phyloP scores from a whole-genome alignment of 148 eudicot species.

The Dianthus caryophyllus region DNA sequence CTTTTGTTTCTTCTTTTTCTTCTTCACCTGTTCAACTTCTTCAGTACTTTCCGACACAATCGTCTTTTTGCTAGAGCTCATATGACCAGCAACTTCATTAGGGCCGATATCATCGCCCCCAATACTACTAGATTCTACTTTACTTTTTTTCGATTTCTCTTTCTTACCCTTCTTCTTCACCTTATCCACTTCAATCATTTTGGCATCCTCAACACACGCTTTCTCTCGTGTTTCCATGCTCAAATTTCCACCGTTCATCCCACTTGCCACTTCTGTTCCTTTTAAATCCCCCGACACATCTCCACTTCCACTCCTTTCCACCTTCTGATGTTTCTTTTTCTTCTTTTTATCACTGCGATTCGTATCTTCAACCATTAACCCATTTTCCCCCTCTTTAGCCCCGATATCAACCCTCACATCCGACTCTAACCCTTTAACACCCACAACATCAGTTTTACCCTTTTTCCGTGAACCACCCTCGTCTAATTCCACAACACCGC shows the following conservation, averaged over 20 bases:
- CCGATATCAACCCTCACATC: not conserved
- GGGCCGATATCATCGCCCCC: not conserved
- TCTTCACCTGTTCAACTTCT: not conserved
- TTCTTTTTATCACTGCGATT: not conserved
- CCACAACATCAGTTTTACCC: not conserved
- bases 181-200: not conserved
- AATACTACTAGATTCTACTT: not conserved
- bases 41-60: not conserved
- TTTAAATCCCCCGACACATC: not conserved
- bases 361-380: not conserved
- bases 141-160: too few relatives aligned
- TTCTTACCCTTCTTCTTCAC: too few relatives aligned
- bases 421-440: not conserved
- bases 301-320: slow-evolving; percentile 1
- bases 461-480: not conserved
- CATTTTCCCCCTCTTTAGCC: slow-evolving; percentile 6
- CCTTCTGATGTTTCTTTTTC: not conserved
- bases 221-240: not conserved
- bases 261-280: not conserved
- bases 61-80: not conserved
- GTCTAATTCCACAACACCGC: not conserved
- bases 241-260: not conserved
- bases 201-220: not conserved
- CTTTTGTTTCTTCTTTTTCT: slow-evolving; percentile 9
- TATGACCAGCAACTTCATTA: too few relatives aligned